Evolutionary conservation across 306 rosid species (phyloP).

Genomic region (Cicer arietinum): DNA sequence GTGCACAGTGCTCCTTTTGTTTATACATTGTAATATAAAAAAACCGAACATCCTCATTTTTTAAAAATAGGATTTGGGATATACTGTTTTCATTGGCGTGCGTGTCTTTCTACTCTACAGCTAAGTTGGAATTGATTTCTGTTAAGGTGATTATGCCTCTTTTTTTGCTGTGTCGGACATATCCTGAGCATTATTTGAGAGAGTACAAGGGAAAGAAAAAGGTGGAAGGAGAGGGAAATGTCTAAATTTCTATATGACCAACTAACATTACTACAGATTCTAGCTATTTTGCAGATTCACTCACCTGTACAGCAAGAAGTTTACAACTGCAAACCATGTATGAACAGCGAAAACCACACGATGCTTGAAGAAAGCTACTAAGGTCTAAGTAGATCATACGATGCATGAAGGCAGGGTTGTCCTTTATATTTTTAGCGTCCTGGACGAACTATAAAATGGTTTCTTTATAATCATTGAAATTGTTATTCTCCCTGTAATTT

Average conservation of each 20-base stretch:
- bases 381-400: background rate
- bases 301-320: background rate
- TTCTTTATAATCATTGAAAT: too few relatives aligned
- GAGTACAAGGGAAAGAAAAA: background rate
- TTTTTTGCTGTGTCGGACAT: background rate
- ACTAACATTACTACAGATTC: background rate
- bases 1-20: constrained; percentile 5
- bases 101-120: constrained; percentile 1
- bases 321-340: background rate
- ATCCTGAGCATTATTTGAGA: constrained; percentile 11
- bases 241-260: constrained; percentile 2
- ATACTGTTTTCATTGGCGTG: background rate
- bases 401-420: too few relatives aligned
- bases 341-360: background rate
- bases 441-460: too few relatives aligned
- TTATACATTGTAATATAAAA: constrained; percentile 13
- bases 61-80: background rate
- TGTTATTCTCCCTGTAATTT: too few relatives aligned
- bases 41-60: background rate
- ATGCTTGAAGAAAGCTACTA: constrained; percentile 16
- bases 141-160: constrained; percentile 8
- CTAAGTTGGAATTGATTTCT: background rate
- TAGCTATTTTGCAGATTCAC: constrained; percentile 3
- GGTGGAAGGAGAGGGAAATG: background rate
- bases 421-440: too few relatives aligned